phyloP scores from a whole-genome alignment of 768 basidiomycete genomes.

The Pluteus cervinus region DNA sequence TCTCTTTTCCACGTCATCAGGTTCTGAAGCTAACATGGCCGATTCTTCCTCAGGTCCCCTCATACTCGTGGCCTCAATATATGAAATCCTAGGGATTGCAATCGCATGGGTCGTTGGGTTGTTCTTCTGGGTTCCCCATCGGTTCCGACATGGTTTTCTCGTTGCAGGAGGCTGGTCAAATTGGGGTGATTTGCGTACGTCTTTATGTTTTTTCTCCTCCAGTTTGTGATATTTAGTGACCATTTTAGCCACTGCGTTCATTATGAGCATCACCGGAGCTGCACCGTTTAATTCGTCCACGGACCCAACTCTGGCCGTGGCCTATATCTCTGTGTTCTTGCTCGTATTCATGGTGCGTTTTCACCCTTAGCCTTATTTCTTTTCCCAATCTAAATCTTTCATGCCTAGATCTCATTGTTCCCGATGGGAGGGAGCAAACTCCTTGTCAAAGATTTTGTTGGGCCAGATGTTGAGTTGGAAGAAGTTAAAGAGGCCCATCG shows the following conservation, averaged over 20 bases:
- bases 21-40: no score
- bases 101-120: constrained; percentile 52
- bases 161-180: constrained; percentile 68
- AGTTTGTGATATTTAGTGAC: neutral
- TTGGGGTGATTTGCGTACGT: constrained; percentile 64
- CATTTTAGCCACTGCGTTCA: constrained; percentile 54
- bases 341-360: constrained; percentile 51
- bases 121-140: constrained; percentile 73
- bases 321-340: constrained; percentile 58
- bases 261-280: constrained; percentile 54
- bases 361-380: neutral
- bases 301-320: constrained; percentile 59
- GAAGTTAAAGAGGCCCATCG: constrained; percentile 46
- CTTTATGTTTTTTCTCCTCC: neutral
- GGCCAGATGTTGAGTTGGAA: constrained; percentile 55
- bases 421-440: constrained; percentile 51
- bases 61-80: constrained; percentile 52
- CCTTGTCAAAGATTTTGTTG: constrained; percentile 59
- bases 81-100: constrained; percentile 47
- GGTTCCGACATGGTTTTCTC: constrained; percentile 66
- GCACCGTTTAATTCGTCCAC: constrained; percentile 53
- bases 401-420: constrained; percentile 62
- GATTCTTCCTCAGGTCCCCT: constrained; percentile 48
- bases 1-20: no score
- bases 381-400: no score